Base-by-base conservation (phyloP, 306 rosid species). In the Sphenostylis stenocarpa region DNA sequence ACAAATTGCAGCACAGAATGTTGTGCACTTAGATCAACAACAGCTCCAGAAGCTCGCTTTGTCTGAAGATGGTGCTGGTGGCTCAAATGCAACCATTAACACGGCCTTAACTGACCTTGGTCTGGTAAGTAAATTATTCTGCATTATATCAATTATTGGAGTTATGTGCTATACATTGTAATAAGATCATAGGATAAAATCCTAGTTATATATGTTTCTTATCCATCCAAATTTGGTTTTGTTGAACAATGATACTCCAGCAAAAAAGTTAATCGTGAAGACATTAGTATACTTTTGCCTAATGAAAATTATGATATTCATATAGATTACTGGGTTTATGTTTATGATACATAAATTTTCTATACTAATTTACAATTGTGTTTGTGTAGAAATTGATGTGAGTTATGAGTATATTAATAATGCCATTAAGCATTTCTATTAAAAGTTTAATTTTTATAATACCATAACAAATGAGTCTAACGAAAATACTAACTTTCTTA, bases 71-170 rank as follows among this genome's bases (percentile, higher is more conserved):
- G 73, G 43, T 48, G 23, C 78, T 0, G 73, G 44, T 36, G 70
- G 57, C 4, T 19, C 43, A 12, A 65, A 7, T 51, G 67, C 75
- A 20, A 29, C 67, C 17, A 33, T 78, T 31, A 74, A 69, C 56
- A 10, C 3, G n/a, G 85, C 88, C 74, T 87, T 89, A 62, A 80
- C 81, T 24, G 89, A 84, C n/a, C 90, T 94, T 70, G 97, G 89
- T 72, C 80, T 94, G 80, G 98, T 90, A 80, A 82, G 82, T 63
- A 63, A 70, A 24, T 16, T 76, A 45, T 26, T 66, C 29, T 36
- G n/a, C 51, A 38, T 64, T 36, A 19, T 8, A 5, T 64, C 19
- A 19, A 36, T 64, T 24, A 23, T 52, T 19, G 15, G 8, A 34
- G 3, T 10, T 0, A 63, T 17, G 69, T 17, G 19, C 10, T 56